phyloP scores from a whole-genome alignment of 768 basidiomycete species.

The Cyclocybe aegerita region DNA sequence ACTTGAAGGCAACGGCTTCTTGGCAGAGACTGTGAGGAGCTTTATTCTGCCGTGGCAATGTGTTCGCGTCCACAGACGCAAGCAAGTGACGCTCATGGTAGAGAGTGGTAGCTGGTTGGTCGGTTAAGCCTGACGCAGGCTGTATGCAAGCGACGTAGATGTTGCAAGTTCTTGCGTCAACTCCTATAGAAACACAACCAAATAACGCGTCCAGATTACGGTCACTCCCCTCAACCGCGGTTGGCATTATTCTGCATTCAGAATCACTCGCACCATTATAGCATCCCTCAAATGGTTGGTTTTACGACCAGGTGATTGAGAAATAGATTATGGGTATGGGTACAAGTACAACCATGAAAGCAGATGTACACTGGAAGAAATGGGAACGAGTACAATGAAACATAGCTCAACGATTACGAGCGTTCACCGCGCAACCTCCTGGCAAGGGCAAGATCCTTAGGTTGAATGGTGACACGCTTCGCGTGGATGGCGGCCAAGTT shows the following conservation, averaged over 20 bases:
- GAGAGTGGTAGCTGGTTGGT: not conserved
- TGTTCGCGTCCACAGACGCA: slow-evolving; percentile 19
- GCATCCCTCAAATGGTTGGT: too few relatives aligned
- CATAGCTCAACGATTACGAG: slow-evolving; percentile 21
- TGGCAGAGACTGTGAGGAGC: slow-evolving; percentile 3
- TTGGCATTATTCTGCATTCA: too few relatives aligned
- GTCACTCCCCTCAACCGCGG: not conserved
- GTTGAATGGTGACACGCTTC: slow-evolving; percentile 59
- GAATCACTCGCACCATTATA: too few relatives aligned
- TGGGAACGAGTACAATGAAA: slow-evolving; percentile 5
- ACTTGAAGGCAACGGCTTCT: not conserved
- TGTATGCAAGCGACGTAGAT: too few relatives aligned
- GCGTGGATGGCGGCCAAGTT: slow-evolving; percentile 64
- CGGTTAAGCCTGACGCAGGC: too few relatives aligned
- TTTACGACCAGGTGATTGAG: not conserved
- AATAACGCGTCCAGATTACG: slow-evolving; percentile 18
- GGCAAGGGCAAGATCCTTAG: slow-evolving; percentile 61
- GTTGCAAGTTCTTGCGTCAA: not conserved
- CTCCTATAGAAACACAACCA: slow-evolving; percentile 16
- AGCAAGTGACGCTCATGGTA: slow-evolving; percentile 18
- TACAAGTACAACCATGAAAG: slow-evolving; percentile 11
- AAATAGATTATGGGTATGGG: slow-evolving; percentile 5
- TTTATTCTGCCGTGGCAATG: slow-evolving; percentile 4
- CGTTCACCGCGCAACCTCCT: slow-evolving; percentile 35
- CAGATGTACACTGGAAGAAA: slow-evolving; percentile 6